Percentiles rank a stretch among this genome's conserved stretches.
Evolutionary conservation across 2,329 filamentous ascomycete species (phyloP).

Genomic region (Aureobasidium sp.): DNA sequence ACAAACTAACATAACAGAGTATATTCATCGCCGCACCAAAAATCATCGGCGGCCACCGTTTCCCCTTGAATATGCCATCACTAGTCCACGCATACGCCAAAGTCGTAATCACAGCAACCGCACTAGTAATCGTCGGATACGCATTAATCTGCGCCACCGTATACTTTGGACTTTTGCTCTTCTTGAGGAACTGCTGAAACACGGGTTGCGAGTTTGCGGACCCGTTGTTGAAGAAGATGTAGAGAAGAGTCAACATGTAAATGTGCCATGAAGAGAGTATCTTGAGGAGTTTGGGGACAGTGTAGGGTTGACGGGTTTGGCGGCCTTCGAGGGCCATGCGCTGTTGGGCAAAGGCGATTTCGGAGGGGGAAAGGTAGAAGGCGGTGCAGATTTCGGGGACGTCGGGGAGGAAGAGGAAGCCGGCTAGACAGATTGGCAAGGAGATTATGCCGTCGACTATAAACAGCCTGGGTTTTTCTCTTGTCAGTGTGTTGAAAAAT

Average conservation of each 20-base stretch:
- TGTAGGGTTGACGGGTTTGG: slow-evolving; percentile 32
- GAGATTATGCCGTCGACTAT: slow-evolving; percentile 36
- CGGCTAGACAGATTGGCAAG: slow-evolving; percentile 45
- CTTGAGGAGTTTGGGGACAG: neutral
- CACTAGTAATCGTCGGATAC: neutral
- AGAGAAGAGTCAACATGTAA: neutral
- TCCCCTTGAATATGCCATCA: neutral
- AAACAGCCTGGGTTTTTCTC: neutral
- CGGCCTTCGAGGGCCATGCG: slow-evolving; percentile 47
- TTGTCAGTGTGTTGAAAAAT: too few species aligned
- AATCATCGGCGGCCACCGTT: neutral
- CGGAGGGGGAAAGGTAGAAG: slow-evolving; percentile 41
- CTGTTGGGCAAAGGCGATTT: slow-evolving; percentile 41
- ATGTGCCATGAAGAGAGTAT: neutral
- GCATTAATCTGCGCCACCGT: neutral
- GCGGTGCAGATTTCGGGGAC: slow-evolving; percentile 45
- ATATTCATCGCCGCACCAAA: neutral
- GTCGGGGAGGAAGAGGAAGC: slow-evolving; percentile 45
- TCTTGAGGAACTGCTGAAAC: neutral
- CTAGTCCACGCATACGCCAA: neutral
- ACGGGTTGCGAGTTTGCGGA: neutral
- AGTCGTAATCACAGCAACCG: neutral
- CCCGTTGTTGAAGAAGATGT: neutral
- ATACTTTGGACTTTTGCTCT: neutral
- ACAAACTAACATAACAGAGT: slow-evolving; percentile 14